Base-by-base conservation (phyloP, 169 alveolate species). In the Haemoproteus tartakovskyi region DNA sequence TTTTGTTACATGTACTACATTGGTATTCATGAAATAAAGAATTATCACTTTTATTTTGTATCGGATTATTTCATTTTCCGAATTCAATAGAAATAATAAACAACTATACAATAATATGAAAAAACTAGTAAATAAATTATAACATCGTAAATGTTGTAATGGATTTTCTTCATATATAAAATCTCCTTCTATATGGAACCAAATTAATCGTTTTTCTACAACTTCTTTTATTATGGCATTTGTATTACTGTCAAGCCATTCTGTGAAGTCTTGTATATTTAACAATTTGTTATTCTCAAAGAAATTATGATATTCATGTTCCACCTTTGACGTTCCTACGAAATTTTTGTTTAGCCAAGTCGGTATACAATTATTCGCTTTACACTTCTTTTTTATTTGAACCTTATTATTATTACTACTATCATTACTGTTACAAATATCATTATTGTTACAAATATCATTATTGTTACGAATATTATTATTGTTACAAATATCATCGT, bases 71-170 rank as follows among this genome's bases (percentile, higher is more conserved):
- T 74, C 78, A 50, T 47, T 74, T 74, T 74, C 84, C 43, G 54
- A 74, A 74, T 74, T 74, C 59, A 74, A 29, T 78, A 74, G 54
- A 46, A 56, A 74, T 74, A 74, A 57, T 48, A 74, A 16, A 22
- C 63, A 41, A 57, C 78, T 45, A 50, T 74, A 74, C 30, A 74
- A 48, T 56, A 33, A 50, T 26, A 46, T 60, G 59, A 74, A 74
- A 61, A 74, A 74, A 29, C 62, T 50, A 3, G 84, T 74, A 59
- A 24, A 74, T 37, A 74, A 74, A 27, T 74, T 74, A 26, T 74
- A 60, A 27, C 30, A 40, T 74, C 78, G 54, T 1, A 74, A n/a
- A 74, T 74, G 78, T 37, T 74, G 54, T 18, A 74, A 56, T 41
- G 78, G 40, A 74, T 74, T 51, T 54, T 74, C 45, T 46, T 46